phyloP scores from a whole-genome alignment of 2,329 filamentous ascomycete genomes.

The Penicillium capsulatum region DNA sequence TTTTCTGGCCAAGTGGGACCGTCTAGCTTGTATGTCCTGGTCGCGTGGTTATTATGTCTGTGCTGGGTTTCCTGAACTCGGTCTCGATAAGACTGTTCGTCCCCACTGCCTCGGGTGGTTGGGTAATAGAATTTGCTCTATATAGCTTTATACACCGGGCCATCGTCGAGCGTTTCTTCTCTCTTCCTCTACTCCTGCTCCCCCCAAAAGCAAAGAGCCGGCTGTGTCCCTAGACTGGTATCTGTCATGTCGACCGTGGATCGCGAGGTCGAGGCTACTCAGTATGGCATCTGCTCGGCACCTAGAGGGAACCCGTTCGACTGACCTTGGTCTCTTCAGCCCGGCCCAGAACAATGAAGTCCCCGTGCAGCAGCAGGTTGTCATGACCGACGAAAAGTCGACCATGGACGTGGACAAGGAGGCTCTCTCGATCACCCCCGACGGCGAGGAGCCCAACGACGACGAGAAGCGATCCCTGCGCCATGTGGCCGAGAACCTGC shows the following conservation, averaged over 20 bases:
- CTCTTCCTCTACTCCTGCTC: slow-evolving; percentile 10
- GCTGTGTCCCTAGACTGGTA: slow-evolving; percentile 6
- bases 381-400: slow-evolving; percentile 24
- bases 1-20: slow-evolving; percentile 8
- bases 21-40: slow-evolving; percentile 6
- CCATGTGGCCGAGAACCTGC: slow-evolving; percentile 54
- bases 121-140: slow-evolving; percentile 19
- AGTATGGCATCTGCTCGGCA: slow-evolving; percentile 18
- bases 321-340: slow-evolving; percentile 9
- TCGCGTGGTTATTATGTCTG: slow-evolving; percentile 5
- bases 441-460: slow-evolving; percentile 52
- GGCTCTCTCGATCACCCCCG: slow-evolving; percentile 31
- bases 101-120: slow-evolving; percentile 20
- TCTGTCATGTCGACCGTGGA: slow-evolving; percentile 24
- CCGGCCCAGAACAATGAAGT: slow-evolving; percentile 17
- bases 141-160: too few relatives aligned
- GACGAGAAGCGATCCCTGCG: slow-evolving; percentile 50
- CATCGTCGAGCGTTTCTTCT: too few relatives aligned
- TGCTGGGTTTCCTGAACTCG: slow-evolving; percentile 8
- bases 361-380: slow-evolving; percentile 14
- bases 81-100: slow-evolving; percentile 73
- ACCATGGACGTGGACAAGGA: slow-evolving; percentile 31
- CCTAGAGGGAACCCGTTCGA: background rate
- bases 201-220: slow-evolving; percentile 3
- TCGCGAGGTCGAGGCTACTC: slow-evolving; percentile 27